A percentile compares a stretch with the other conserved stretches of the same genome.
phyloP scores from a whole-genome alignment of 352 stramenopile species.

The Pythium vanterpoolii region DNA sequence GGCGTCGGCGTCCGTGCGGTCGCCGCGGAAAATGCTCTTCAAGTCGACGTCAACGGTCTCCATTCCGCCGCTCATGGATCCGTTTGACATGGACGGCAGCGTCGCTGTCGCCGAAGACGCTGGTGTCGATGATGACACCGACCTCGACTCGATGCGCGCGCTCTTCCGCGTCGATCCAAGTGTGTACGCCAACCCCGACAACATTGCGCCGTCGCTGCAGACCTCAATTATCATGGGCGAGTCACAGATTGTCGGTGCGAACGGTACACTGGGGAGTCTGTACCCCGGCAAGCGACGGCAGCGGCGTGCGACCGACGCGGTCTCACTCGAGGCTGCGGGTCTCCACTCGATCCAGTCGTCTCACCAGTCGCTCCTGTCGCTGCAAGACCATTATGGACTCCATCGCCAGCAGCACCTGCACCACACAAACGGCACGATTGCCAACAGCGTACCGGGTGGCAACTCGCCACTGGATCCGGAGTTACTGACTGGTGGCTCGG shows the following conservation, averaged over 20 bases:
- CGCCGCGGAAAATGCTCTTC: conserved; percentile 13
- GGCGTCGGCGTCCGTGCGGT: background rate
- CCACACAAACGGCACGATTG: conserved; percentile 14
- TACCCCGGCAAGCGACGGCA: conserved; percentile 23
- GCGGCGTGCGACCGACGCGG: conserved; percentile 18
- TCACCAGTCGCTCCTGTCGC: conserved; percentile 6
- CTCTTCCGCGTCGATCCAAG: conserved; percentile 63
- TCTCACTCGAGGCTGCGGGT: conserved; percentile 7
- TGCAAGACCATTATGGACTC: conserved; percentile 13
- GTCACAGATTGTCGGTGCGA: conserved; percentile 35
- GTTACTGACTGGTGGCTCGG: conserved; percentile 7
- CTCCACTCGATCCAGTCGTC: background rate
- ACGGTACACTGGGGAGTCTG: conserved; percentile 26
- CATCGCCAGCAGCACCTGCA: conserved; percentile 18
- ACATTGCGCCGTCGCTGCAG: conserved; percentile 70
- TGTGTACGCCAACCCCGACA: conserved; percentile 71
- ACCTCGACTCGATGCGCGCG: conserved; percentile 52
- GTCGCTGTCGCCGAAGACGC: conserved; percentile 8
- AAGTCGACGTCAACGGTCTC: conserved; percentile 15
- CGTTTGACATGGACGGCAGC: conserved; percentile 9
- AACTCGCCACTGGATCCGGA: conserved; percentile 7
- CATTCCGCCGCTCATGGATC: conserved; percentile 18
- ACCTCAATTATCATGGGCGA: conserved; percentile 79
- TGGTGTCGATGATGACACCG: background rate
- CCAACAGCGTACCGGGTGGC: conserved; percentile 1